phyloP scores from a whole-genome alignment of 2,329 filamentous ascomycete genomes.

The Stylonectria norvegica region DNA sequence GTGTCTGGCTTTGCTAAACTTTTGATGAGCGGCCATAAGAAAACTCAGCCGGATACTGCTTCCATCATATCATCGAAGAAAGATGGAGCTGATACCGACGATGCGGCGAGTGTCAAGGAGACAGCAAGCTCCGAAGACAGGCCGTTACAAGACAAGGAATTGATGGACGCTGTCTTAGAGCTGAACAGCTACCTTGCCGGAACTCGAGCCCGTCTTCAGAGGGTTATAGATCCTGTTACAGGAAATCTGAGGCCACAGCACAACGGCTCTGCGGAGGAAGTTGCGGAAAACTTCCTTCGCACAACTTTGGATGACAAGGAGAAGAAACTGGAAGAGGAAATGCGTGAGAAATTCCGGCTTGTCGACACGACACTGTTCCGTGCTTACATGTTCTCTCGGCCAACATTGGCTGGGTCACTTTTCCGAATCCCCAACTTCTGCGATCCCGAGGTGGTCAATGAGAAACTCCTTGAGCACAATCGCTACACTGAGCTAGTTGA shows the following conservation, averaged over 20 bases:
- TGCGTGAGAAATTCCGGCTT: constrained; percentile 73
- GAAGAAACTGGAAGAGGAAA: constrained; percentile 63
- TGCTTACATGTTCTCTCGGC: constrained; percentile 89
- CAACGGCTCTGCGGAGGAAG: constrained; percentile 45
- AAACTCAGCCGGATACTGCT: constrained; percentile 48
- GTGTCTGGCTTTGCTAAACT: constrained; percentile 51
- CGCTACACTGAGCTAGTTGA: constrained; percentile 95
- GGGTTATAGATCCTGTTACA: constrained; percentile 59
- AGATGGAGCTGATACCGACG: constrained; percentile 49
- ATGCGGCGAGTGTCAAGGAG: constrained; percentile 52
- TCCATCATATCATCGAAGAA: constrained; percentile 60
- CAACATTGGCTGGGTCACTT: constrained; percentile 78
- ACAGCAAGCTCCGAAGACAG: constrained; percentile 44
- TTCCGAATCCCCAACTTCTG: constrained; percentile 98
- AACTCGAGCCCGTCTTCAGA: constrained; percentile 65
- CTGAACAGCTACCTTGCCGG: constrained; percentile 86
- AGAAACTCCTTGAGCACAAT: constrained; percentile 82
- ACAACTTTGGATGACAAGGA: constrained; percentile 46
- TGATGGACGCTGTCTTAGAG: constrained; percentile 76
- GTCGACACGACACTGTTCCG: constrained; percentile 95
- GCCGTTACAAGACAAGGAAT: constrained; percentile 72
- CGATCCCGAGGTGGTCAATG: constrained; percentile 91
- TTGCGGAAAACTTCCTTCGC: constrained; percentile 55
- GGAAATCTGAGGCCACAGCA: constrained; percentile 56
- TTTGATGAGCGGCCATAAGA: constrained; percentile 46